Base-by-base conservation (phyloP, 352 stramenopile species). In the Globisporangium paroecandrum region DNA sequence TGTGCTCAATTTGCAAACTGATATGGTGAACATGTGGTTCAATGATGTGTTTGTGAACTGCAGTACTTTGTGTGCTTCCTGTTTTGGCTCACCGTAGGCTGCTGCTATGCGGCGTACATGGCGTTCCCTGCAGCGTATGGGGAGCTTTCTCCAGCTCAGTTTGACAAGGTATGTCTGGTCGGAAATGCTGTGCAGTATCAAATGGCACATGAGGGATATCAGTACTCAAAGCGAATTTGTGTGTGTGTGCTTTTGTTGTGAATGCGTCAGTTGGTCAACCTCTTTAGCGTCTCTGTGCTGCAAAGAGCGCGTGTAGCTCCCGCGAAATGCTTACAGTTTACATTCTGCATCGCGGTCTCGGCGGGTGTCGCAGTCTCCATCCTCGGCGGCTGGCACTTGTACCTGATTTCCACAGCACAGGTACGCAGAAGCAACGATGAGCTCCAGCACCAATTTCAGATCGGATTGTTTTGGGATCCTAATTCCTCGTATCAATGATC, bases 31-130 rank as follows among this genome's bases (percentile, higher is more conserved):
- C 47, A 24, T 29, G 13, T n/a, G 13, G 18, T 3, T 32, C 27
- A 32, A 7, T 32, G 27, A 32, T 43, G 4, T 43, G 13, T 20
- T 22, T 67, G 22, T 57, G 38, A n/a, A 60, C 22, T 22, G 13
- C 58, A 93, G 84, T 94, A 91, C 59, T 94, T 94, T 69, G 84
- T 89, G 65, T 78, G 71, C 10, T 93, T 94, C 65, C 65, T 94
- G 22, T 63, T 89, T 27, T 94, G 87, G 87, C 73, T 93, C 3
- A 64, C 73, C 0, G 12, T 87, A 0, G 83, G 83, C 10, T 87
- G 77, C 53, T 78, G 70, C 54, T 94, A 92, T 62, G 83, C 81
- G 7, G 79, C 82, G 1, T 71, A 73, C 27, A 80, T 89, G 53
- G 84, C 79, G 20, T 94, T 84, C 59, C 67, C 58, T 25, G 74